phyloP scores from a whole-genome alignment of 106 monocot genomes.

The Gastrodia elata region DNA sequence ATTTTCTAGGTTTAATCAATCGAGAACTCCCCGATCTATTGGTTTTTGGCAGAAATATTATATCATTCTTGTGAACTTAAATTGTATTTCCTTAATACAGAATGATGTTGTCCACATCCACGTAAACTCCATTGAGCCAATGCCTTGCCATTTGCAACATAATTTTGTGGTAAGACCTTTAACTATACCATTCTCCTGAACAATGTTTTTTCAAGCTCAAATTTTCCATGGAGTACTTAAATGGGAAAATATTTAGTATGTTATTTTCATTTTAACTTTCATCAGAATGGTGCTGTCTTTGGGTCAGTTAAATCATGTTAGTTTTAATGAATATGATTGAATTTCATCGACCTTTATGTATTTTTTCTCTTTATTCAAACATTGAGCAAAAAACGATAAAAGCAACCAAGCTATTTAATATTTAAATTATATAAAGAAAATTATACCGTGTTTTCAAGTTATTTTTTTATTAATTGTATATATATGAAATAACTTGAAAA shows the following conservation, averaged over 20 bases:
- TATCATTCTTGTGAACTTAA: background rate
- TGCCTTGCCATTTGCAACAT: slow-evolving; percentile 68
- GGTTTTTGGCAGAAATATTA: background rate
- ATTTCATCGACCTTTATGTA: background rate
- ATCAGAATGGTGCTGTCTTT: background rate
- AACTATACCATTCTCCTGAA: background rate
- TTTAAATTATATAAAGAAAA: background rate
- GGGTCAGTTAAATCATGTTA: background rate
- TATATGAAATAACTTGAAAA: background rate
- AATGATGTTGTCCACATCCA: slow-evolving; percentile 83
- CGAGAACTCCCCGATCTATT: background rate
- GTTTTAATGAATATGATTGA: background rate
- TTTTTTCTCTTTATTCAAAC: background rate
- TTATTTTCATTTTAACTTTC: background rate
- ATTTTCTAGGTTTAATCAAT: background rate
- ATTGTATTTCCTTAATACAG: slow-evolving; percentile 24
- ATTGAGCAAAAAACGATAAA: background rate
- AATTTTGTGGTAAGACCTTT: slow-evolving; percentile 67
- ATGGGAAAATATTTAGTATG: background rate
- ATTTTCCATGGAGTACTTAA: background rate
- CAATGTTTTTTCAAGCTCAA: background rate
- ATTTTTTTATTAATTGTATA: too few relatives aligned
- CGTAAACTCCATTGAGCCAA: slow-evolving; percentile 77
- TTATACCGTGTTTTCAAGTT: too few relatives aligned
- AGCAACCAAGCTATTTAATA: background rate